Base-by-base conservation (phyloP, 2,329 filamentous ascomycete species). In the Trichoderma semiorbis region DNA sequence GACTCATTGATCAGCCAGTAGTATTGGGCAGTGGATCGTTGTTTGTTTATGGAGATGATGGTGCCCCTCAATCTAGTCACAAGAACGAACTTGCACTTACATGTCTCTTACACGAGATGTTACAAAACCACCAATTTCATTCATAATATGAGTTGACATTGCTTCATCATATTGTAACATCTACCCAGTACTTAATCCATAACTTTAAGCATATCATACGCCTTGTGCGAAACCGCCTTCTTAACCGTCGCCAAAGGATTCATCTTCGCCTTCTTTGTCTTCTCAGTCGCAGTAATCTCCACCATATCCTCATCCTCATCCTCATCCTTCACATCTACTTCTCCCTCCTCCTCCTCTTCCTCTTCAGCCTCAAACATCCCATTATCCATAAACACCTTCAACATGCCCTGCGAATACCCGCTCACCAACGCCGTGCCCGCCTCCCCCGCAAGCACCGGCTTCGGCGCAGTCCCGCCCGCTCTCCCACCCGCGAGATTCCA, bases 361-460 rank as follows among this genome's bases (percentile, higher is more conserved):
- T 73, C 65, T 21, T 76, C 77, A 1, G 84, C 82, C 10, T 82
- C 81, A 70, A 88, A 86, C 0, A 79, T 78, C 0, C 84, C 86
- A 21, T 79, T 81, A 2, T 88, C 86, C 58, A 90, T 74, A 73
- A 90, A 89, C 10, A 86, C 83, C 80, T 88, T 89, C 74, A 90
- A 77, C 84, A 88, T 83, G 1, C 81, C 87, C 79, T 88, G 88
- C 2, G 85, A 87, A 78, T 89, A 89, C 1, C 87, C 87, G 68
- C 82, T 85, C n/a, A 89, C 85, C 30, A 89, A 75, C 50, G 82
- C 81, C 5, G 84, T 86, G 28, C 85, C 84, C 47, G 77, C 72
- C 65, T 86, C 79, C 1, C 81, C 80, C n/a, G 80, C 81, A 1
- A 78, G 82, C 5, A 86, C 84, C 1, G 86, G 86, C 79, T 88